phyloP scores from a whole-genome alignment of 495 filamentous ascomycete species.

The Aspergillus biplanus region DNA sequence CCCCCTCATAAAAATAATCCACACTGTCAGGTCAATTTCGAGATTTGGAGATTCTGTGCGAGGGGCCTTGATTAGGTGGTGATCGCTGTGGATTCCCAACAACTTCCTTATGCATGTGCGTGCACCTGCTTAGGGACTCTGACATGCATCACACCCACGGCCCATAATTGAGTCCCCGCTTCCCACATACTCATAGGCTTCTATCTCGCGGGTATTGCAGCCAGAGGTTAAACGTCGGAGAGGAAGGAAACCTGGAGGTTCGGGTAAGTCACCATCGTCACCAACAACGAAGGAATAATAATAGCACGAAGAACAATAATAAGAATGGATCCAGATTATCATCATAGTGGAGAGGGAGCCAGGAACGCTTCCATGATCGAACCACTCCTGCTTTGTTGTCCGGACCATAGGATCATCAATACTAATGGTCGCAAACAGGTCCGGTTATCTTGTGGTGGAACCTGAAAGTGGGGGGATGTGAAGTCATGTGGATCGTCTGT shows the following conservation, averaged over 20 bases:
- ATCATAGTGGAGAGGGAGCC: constrained; percentile 6
- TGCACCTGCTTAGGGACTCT: background rate
- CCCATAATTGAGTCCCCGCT: no score
- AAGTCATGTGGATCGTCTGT: constrained; percentile 11
- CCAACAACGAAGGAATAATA: no score
- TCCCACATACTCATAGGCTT: background rate
- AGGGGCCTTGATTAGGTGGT: background rate
- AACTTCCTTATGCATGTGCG: background rate
- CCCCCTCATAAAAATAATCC: no score
- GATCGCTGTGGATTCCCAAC: background rate
- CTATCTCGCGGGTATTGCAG: background rate
- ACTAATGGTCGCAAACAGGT: background rate
- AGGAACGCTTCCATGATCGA: background rate
- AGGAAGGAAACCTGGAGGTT: no score
- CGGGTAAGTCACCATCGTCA: no score
- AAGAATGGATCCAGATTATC: background rate
- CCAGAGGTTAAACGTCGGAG: no score
- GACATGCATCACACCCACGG: no score
- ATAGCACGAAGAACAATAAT: no score
- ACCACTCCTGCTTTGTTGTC: background rate
- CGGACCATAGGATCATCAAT: background rate
- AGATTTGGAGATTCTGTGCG: background rate
- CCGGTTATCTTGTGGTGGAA: background rate
- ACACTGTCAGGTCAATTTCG: no score
- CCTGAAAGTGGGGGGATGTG: background rate